Conservation (phyloP, 306 rosid genomes). For the Rosa multiflora region DNA sequence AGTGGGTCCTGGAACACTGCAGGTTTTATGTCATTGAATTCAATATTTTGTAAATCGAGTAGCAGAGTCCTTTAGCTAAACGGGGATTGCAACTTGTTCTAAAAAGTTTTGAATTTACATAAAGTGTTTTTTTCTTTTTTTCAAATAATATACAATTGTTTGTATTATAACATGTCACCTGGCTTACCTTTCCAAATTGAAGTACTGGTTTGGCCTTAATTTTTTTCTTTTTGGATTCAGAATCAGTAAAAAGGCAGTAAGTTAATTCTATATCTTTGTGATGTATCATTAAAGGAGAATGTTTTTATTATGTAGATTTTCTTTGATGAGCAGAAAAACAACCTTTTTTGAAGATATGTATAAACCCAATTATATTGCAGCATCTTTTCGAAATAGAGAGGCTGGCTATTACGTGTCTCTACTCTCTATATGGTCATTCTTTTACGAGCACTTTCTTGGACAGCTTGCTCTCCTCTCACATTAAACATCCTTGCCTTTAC, state of each 20-base stretch:
- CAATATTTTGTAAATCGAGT: not conserved
- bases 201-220: no score
- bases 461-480: slow-evolving; percentile 13
- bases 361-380: slow-evolving; percentile 1
- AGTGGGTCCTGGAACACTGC: not conserved
- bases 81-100: slow-evolving; percentile 6
- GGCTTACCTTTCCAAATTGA: no score
- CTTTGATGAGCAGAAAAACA: not conserved
- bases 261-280: not conserved
- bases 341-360: slow-evolving; percentile 4
- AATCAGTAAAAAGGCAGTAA: no score
- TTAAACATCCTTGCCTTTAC: slow-evolving; percentile 20
- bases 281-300: not conserved
- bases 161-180: no score
- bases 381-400: slow-evolving; percentile 27
- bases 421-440: not conserved
- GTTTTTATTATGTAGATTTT: not conserved
- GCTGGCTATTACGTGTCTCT: slow-evolving; percentile 11
- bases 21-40: slow-evolving; percentile 4
- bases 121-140: no score
- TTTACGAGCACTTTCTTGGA: slow-evolving; percentile 10
- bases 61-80: not conserved
- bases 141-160: no score
- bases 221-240: no score
- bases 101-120: not conserved